These are phyloP conservation scores for Emericellopsis terricola DNA, from an alignment of 495 filamentous ascomycete species.

Conservation along the genomic window DNA sequence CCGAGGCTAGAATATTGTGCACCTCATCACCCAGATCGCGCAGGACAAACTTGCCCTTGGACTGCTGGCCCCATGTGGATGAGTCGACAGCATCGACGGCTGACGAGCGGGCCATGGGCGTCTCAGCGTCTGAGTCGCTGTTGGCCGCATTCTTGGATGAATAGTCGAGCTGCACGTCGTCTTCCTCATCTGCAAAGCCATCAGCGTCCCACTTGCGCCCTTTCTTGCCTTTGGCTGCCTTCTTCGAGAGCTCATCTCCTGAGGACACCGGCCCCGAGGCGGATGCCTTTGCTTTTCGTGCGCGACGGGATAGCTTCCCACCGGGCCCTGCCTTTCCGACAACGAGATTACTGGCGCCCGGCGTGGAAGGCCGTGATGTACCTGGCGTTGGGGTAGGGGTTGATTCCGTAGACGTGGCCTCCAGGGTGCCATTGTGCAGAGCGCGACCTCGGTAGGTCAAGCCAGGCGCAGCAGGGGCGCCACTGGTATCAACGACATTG, in stretches of 20 bases:
- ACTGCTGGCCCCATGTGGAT: conserved; percentile 66
- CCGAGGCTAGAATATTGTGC: conserved; percentile 66
- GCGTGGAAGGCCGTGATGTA: conserved; percentile 61
- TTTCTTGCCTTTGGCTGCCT: conserved; percentile 51
- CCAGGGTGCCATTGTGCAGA: conserved; percentile 10
- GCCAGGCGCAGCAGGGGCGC: conserved; percentile 24
- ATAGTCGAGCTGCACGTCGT: conserved; percentile 70
- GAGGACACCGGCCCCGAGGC: conserved; percentile 55
- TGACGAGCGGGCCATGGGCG: conserved; percentile 17
- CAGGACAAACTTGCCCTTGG: conserved; percentile 84
- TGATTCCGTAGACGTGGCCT: conserved; percentile 35
- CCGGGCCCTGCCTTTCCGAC: conserved; percentile 53
- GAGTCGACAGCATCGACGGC: conserved; percentile 57
- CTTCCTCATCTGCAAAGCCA: conserved; percentile 73
- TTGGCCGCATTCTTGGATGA: conserved; percentile 34
- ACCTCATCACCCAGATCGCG: conserved; percentile 88
- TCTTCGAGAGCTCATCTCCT: conserved; percentile 54
- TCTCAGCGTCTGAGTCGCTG: conserved; percentile 36
- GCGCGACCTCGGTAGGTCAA: conserved; percentile 12
- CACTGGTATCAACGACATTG: too few relatives aligned
- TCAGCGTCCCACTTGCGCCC: conserved; percentile 82
- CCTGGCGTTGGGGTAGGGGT: conserved; percentile 56
- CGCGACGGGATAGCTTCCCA: conserved; percentile 59
- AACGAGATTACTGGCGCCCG: conserved; percentile 40
- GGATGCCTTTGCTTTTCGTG: conserved; percentile 53